Evolutionary conservation across 169 alveolate species (phyloP), one percentile per base, ranked within the genome.

Genomic region (Babesia ovis): DNA sequence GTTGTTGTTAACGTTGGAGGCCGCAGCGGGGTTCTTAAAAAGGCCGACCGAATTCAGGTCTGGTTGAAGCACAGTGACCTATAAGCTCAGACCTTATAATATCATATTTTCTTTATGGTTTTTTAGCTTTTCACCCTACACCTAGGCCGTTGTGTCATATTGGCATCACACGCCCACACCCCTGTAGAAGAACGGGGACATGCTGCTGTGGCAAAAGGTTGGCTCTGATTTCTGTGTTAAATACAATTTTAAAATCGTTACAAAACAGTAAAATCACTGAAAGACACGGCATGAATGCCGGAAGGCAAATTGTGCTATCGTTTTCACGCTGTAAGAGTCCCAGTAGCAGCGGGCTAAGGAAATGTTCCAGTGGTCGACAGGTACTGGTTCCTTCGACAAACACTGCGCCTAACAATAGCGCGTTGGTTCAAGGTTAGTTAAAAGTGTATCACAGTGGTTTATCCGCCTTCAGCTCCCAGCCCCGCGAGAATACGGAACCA

Each of bases 241-340:
- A 39, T 14, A 39, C n/a, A 39, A 9, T 39, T 39, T 14, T 39
- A 39, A 8, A 39, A 39, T 9, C 14, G 14, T 9, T 14, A 39
- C n/a, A 39, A 39, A 14, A 8, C n/a, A 14, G 8, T 14, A 39
- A 39, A 8, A 8, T 14, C 14, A 39, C n/a, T 39, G 46, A 39
- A 39, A 14, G 27, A 12, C 56, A 20, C 56, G 56, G 56, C 56
- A 48, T 48, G 56, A 18, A 18, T 48, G 56, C 27, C 56, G 27
- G 56, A 48, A 12, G 56, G 56, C 56, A 20, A 18, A 18, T 48
- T 20, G 27, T 18, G 56, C 32, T 20, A 18, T 12, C 20, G 56
- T 48, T 20, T 48, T 6, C 27, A 20, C 20, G 20, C 5, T 18
- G 14, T 14, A 39, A 20, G 5, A 48, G 32, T 48, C 14, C 56